phyloP scores from a whole-genome alignment of 768 basidiomycete species.

The Suillus plorans region DNA sequence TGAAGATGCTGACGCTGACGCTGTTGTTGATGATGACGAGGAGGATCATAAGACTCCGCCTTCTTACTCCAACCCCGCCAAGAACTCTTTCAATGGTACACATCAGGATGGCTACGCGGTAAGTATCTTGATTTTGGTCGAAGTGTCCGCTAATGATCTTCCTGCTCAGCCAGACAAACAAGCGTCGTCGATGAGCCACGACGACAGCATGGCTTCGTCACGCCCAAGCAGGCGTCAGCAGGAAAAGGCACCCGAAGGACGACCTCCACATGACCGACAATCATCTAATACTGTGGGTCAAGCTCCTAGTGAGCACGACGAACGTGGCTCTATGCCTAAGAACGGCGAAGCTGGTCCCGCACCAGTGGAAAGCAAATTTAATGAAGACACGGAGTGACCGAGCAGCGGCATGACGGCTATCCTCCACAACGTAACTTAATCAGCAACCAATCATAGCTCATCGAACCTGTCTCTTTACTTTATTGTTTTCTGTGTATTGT shows the following conservation, averaged over 20 bases:
- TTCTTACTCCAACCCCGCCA: conserved; percentile 53
- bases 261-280: conserved; percentile 31
- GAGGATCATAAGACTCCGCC: conserved; percentile 52
- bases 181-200: conserved; percentile 8
- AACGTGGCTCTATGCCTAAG: conserved; percentile 3
- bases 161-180: conserved; percentile 47
- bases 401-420: not conserved
- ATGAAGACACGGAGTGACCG: conserved; percentile 17
- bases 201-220: conserved; percentile 28
- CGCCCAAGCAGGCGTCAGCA: conserved; percentile 59
- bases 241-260: conserved; percentile 73
- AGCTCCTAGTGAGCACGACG: conserved; percentile 13
- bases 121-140: conserved; percentile 27
- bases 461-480: not conserved
- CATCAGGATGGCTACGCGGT: conserved; percentile 63
- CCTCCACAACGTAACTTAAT: not conserved
- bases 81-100: conserved; percentile 40
- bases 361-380: conserved; percentile 32
- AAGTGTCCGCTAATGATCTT: conserved; percentile 12
- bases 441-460: not conserved
- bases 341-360: conserved; percentile 27
- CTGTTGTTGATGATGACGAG: conserved; percentile 39
- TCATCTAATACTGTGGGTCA: conserved; percentile 10
- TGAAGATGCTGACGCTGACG: conserved; percentile 37
- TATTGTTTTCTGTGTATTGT: not conserved